Base-by-base conservation (phyloP, 2,329 filamentous ascomycete genomes). In the Alternaria sp. region DNA sequence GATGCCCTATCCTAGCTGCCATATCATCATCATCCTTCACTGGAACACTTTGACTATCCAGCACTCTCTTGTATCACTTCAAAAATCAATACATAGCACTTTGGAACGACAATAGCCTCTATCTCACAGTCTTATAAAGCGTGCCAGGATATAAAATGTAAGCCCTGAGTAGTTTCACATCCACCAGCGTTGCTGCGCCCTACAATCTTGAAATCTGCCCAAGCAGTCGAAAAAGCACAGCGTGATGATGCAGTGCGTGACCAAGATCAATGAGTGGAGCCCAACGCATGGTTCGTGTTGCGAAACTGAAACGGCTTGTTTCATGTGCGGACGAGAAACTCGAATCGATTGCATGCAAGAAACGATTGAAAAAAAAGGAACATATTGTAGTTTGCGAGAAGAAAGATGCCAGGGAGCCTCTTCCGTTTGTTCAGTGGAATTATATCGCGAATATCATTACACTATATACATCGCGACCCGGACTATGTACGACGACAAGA, bases 271-370 rank as follows among this genome's bases (percentile, higher is more conserved):
- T 3, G 20, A 12, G 46, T 8, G 30, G 14, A 1, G 20, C 30
- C 14, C 8, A 5, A 36, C 7, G 16, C 20, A 3, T n/a, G n/a
- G 32, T n/a, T n/a, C 7, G 20, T 36, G 20, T 24, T 38, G 46
- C 46, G 30, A 49, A 49, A 49, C 46, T 49, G 46, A 49, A 49
- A 26, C 46, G 34, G 16, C 30, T 8, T 18, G 46, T 36, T 49
- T 38, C 46, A 38, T 49, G 14, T 11, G 20, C 5, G 20, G 22
- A 36, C 20, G 32, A 49, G 9, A 3, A 12, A 14, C 20, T 24
- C 22, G 20, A 36, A 24, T 49, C 30, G 5, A 38, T n/a, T 7
- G 16, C 46, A 36, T 24, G 16, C 12, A 11, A 16, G 39, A 12
- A 42, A 14, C 12, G 12, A 42, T 42, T 24, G 18, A 11, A 1